Base-by-base conservation (phyloP, 352 stramenopile species). In the Elongisporangium anandrum region DNA sequence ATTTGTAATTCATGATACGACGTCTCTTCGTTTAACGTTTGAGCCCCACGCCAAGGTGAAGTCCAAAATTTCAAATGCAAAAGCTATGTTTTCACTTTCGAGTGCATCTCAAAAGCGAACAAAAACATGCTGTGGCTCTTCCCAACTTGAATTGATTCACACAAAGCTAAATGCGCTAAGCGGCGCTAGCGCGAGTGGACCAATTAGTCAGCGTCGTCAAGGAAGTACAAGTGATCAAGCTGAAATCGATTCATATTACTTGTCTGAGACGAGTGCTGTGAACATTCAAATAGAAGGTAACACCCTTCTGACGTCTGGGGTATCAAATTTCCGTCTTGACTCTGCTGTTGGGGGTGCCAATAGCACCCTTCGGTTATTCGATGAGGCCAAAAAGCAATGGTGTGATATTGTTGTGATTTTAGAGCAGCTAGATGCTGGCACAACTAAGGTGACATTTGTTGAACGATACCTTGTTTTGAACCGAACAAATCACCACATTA, bases 391-490 rank as follows among this genome's bases (percentile, higher is more conserved):
- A 20, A 79, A 89, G 54, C 72, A 82, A 2, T 94, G 86, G 75
- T 79, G 88, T 41, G 86, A 95, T 52, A 56, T 95, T 16, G 81
- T 90, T 24, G 82, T 79, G 12, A 74, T 93, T 7, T 65, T 91
- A 48, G 75, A 88, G 23, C 80, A 90, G 61, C 52, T 89, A 0
- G 81, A 89, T 38, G 72, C 73, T 5, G 85, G 73, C 57, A 79
- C 80, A 16, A 95, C 77, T 26, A 85, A 90, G 50, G 76, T 88
- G 5, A 92, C 79, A 10, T 93, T 95, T 49, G 76, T 94, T 0
- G 83, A 94, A 50, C 75, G 87, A 7, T 94, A 93, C 58, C 65
- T 94, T 9, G 66, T 95, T 21, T 50, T 92, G 17, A 94, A 95
- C 45, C 76, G 79, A 23, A 90, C 87, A 0, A 61, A 83, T 13